Evolutionary conservation across 768 basidiomycete genomes (phyloP).

Genomic region (Lactarius tabidus): DNA sequence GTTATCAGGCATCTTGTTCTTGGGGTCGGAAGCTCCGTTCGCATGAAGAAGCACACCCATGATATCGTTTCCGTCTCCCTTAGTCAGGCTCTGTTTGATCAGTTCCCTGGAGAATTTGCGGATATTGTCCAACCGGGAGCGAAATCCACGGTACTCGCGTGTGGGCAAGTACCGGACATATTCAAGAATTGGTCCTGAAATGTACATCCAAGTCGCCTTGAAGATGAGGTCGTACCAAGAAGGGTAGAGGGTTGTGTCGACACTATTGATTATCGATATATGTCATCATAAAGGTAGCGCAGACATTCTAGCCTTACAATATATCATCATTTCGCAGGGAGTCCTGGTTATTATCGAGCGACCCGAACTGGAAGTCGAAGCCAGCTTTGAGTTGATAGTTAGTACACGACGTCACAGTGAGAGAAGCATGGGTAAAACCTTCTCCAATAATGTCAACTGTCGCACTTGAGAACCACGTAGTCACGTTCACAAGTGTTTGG

Average conservation of each 20-base stretch:
- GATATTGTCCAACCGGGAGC: neutral
- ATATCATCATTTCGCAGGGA: constrained; percentile 26
- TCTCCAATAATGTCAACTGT: constrained; percentile 31
- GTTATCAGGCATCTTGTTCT: neutral
- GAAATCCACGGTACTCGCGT: constrained; percentile 3
- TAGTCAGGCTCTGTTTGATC: neutral
- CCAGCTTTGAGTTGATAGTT: constrained; percentile 20
- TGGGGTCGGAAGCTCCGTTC: neutral
- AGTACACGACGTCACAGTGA: neutral
- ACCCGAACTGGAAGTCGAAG: constrained; percentile 29
- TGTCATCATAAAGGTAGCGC: neutral
- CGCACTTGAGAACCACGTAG: constrained; percentile 27
- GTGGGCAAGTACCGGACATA: neutral
- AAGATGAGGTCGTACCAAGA: constrained; percentile 1
- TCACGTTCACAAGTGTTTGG: constrained; percentile 23
- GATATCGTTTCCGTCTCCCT: neutral
- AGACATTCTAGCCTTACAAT: constrained; percentile 23
- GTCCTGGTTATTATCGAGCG: constrained; percentile 27
- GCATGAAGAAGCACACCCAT: constrained; percentile 1
- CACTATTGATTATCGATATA: neutral
- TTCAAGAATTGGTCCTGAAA: neutral
- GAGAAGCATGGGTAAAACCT: constrained; percentile 10
- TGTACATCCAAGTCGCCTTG: neutral
- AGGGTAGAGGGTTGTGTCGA: constrained; percentile 9
- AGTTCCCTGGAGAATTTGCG: neutral